These are phyloP conservation scores for Coemansia sp. DNA, from an alignment of 192 early-diverging fungal genomes.

Conservation along the genomic window DNA sequence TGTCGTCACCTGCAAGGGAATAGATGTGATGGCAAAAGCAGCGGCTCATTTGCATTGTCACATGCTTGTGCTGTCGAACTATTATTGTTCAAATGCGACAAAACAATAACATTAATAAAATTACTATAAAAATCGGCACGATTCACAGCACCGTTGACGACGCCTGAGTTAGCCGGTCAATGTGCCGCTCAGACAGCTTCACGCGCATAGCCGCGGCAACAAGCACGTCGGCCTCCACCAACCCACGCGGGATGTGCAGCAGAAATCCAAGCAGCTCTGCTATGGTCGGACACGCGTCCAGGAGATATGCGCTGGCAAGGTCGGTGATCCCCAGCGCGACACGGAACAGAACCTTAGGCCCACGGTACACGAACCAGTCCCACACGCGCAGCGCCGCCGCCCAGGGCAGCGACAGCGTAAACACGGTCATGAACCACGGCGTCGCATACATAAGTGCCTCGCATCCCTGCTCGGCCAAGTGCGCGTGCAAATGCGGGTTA, in stretches of 20 bases:
- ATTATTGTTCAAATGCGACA: too few species aligned
- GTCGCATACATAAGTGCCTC: constrained; percentile 88
- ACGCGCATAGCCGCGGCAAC: constrained; percentile 71
- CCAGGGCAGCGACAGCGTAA: constrained; percentile 88
- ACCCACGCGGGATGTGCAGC: constrained; percentile 70
- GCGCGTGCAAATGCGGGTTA: constrained; percentile 63
- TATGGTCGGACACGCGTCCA: constrained; percentile 73
- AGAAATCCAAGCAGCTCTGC: constrained; percentile 75
- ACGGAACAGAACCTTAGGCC: constrained; percentile 81
- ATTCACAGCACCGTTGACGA: not conserved
- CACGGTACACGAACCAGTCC: constrained; percentile 85
- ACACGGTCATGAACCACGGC: constrained; percentile 93
- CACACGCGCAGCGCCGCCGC: constrained; percentile 81
- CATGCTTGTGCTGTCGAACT: too few species aligned
- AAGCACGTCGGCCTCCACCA: constrained; percentile 58
- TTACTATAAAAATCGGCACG: not conserved
- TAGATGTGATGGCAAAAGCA: not conserved
- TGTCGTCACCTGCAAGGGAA: not conserved
- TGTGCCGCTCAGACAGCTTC: constrained; percentile 61
- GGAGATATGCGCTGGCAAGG: constrained; percentile 60
- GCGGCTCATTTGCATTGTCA: too few species aligned
- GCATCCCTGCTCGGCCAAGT: constrained; percentile 74
- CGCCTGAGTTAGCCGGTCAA: constrained; percentile 44
- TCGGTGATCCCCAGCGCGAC: constrained; percentile 76
- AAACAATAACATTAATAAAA: not conserved